Evolutionary conservation across 163 green algal genomes (phyloP).

Genomic region (Scenedesmus sp.): DNA sequence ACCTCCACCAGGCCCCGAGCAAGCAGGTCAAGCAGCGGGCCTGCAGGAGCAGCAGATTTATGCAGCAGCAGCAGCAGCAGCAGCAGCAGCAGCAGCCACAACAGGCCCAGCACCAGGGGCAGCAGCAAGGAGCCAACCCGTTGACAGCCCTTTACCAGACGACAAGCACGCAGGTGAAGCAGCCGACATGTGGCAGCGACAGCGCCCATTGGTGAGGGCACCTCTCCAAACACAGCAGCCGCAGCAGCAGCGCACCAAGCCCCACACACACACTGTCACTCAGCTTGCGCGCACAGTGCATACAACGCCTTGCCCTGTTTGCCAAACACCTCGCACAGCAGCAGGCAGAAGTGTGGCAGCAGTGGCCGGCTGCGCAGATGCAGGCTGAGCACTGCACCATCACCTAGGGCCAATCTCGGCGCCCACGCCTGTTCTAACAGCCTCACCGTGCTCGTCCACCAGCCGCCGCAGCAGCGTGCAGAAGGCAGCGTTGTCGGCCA

Average conservation of each 20-base stretch:
- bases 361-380: neutral
- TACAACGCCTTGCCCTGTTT: no score
- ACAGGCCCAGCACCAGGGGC: no score
- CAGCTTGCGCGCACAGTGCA: no score
- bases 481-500: slow-evolving; percentile 84
- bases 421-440: neutral
- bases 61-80: slow-evolving; percentile 6
- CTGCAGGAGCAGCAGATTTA: slow-evolving; percentile 59
- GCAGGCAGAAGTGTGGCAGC: no score
- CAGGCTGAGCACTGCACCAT: neutral
- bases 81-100: neutral
- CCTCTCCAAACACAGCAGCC: neutral
- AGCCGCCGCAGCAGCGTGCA: slow-evolving; percentile 81
- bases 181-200: slow-evolving; percentile 74
- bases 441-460: slow-evolving; percentile 84
- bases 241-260: neutral
- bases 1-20: slow-evolving; percentile 88
- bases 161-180: slow-evolving; percentile 86
- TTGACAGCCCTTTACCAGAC: slow-evolving; percentile 83
- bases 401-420: neutral
- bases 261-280: neutral
- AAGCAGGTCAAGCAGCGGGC: slow-evolving; percentile 89
- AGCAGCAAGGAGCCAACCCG: slow-evolving; percentile 75
- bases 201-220: no score
- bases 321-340: no score